Percentiles rank a stretch among this genome's conserved stretches.
Conservation (phyloP, 1,284 basidiomycete genomes). For the Caloboletus firmus region DNA sequence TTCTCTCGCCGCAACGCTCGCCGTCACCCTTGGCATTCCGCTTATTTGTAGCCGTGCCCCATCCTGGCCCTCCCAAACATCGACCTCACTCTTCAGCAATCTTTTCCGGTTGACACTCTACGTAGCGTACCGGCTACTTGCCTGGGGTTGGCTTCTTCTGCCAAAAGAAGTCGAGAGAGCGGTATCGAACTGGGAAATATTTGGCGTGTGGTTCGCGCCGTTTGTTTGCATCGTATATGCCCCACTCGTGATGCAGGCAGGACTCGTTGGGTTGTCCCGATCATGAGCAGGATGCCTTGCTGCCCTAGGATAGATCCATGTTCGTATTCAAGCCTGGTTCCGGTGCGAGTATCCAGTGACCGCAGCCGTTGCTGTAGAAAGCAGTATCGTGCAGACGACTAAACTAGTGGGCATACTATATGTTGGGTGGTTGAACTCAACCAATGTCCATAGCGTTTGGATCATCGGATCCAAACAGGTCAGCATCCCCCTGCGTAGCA, state of each 20-base stretch:
- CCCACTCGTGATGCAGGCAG: constrained; percentile 68
- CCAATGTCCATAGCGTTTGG: constrained; percentile 45
- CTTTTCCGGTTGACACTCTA: constrained; percentile 39
- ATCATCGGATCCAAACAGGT: constrained; percentile 61
- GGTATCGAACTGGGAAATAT: constrained; percentile 69
- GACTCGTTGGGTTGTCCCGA: constrained; percentile 45
- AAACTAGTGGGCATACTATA: neutral
- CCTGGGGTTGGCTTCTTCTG: constrained; percentile 57
- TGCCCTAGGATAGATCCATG: constrained; percentile 1
- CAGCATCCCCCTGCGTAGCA: constrained; percentile 33
- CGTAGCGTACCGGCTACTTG: constrained; percentile 46
- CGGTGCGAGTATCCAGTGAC: neutral
- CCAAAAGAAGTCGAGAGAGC: constrained; percentile 46
- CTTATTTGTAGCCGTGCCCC: constrained; percentile 44
- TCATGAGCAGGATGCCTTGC: neutral
- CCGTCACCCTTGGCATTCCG: constrained; percentile 60
- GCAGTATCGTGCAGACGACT: neutral
- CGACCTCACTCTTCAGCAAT: constrained; percentile 33
- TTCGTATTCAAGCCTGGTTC: constrained; percentile 1
- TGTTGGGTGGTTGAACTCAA: constrained; percentile 19
- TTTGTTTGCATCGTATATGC: constrained; percentile 71
- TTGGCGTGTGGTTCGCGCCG: constrained; percentile 75
- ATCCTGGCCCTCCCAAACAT: constrained; percentile 26
- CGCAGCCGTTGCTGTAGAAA: neutral
- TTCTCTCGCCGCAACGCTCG: constrained; percentile 74